Conservation (phyloP, 176 grass and related monocot species). For the Avena sativa region DNA sequence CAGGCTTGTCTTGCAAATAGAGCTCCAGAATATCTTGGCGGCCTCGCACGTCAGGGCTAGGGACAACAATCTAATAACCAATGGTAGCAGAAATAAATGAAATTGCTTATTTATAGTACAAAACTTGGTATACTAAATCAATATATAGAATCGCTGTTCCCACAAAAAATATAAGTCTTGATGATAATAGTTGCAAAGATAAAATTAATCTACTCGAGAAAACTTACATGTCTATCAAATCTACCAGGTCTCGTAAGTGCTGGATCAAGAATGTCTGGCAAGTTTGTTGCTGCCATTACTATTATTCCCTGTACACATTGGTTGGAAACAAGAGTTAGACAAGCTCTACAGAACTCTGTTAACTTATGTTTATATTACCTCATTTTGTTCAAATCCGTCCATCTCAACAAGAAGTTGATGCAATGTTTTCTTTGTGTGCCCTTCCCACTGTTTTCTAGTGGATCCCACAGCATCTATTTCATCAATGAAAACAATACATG, state of each 20-base stretch:
- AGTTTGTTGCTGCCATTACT: slow-evolving; percentile 98
- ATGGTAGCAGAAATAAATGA: slow-evolving; percentile 25
- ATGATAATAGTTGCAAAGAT: not conserved
- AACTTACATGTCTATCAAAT: slow-evolving; percentile 99
- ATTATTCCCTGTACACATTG: slow-evolving; percentile 85
- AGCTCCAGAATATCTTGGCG: slow-evolving; percentile 96
- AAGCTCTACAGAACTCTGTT: not conserved
- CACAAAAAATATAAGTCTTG: not conserved
- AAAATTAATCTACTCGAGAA: slow-evolving; percentile 15
- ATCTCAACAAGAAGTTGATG: slow-evolving; percentile 99
- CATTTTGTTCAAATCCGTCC: slow-evolving; percentile 99
- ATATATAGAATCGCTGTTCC: not conserved
- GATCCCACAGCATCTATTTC: slow-evolving; percentile 99
- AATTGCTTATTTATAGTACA: not conserved
- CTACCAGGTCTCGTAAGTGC: slow-evolving; percentile 98
- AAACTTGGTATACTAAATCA: slow-evolving; percentile 11
- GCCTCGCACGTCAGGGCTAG: slow-evolving; percentile 86
- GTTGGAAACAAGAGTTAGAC: slow-evolving; percentile 19
- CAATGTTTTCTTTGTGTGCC: slow-evolving; percentile 97
- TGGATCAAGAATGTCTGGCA: slow-evolving; percentile 98
- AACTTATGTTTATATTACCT: slow-evolving; percentile 57
- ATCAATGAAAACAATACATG: slow-evolving; percentile 99
- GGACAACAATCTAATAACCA: slow-evolving; percentile 89
- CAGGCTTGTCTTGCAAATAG: slow-evolving; percentile 96
- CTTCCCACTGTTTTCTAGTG: slow-evolving; percentile 99